Evolutionary conservation across 768 basidiomycete species (phyloP).

Genomic region (Zangia roseola): DNA sequence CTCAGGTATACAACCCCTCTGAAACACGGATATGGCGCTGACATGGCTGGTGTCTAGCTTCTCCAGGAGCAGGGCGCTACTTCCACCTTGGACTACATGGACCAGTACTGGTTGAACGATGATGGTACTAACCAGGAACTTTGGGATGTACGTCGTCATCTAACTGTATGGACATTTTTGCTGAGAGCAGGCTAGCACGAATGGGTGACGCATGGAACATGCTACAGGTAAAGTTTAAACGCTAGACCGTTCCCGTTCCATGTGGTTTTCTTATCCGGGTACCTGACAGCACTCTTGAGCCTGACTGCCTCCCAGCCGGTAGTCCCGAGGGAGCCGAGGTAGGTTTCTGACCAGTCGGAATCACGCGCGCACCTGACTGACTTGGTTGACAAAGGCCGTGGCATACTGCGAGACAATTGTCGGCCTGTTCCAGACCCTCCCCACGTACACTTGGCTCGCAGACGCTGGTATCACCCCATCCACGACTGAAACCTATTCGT

Average conservation of each 20-base stretch:
- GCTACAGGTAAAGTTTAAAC: constrained; percentile 35
- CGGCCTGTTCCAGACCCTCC: constrained; percentile 60
- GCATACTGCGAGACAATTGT: constrained; percentile 63
- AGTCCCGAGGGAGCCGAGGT: constrained; percentile 63
- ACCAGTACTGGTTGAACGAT: constrained; percentile 60
- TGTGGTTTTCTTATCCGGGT: not conserved
- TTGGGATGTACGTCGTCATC: constrained; percentile 54
- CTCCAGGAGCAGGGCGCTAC: constrained; percentile 55
- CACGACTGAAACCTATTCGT: constrained; percentile 53
- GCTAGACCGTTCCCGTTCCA: not conserved
- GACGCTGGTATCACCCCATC: constrained; percentile 74
- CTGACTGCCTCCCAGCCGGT: constrained; percentile 58
- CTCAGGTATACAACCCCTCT: constrained; percentile 29
- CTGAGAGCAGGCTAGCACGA: constrained; percentile 50
- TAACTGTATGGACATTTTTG: not conserved
- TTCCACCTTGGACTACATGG: constrained; percentile 60
- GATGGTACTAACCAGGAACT: constrained; percentile 59
- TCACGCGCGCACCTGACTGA: not conserved
- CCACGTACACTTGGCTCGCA: constrained; percentile 71
- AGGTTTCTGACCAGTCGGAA: constrained; percentile 1
- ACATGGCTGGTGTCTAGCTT: constrained; percentile 40
- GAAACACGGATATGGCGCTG: not conserved
- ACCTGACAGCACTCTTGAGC: constrained; percentile 50
- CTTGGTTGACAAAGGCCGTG: constrained; percentile 48
- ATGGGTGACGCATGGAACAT: constrained; percentile 68